Conservation (phyloP, 768 basidiomycete genomes). For the Collybiopsis confluens region DNA sequence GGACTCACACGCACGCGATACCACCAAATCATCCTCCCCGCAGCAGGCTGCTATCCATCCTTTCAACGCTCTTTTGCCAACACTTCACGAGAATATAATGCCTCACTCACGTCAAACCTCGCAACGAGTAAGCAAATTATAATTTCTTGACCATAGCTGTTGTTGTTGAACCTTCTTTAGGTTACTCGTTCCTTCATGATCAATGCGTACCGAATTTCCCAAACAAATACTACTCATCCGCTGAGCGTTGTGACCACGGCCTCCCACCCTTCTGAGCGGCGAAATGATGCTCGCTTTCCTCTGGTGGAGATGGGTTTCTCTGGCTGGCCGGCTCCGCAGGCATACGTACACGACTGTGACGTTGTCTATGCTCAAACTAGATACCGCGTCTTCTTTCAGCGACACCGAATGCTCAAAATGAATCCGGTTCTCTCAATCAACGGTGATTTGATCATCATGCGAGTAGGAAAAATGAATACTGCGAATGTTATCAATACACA, state of each 20-base stretch:
- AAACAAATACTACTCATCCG: not conserved
- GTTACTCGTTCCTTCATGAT: not conserved
- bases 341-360: not conserved
- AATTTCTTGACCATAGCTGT: not conserved
- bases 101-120: no score
- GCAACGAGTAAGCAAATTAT: no score
- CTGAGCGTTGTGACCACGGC: not conserved
- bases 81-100: no score
- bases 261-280: not conserved
- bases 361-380: not conserved
- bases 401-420: not conserved
- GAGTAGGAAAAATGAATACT: not conserved
- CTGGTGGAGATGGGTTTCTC: not conserved
- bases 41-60: no score
- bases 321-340: not conserved
- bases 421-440: not conserved
- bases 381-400: not conserved
- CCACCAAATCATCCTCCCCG: no score
- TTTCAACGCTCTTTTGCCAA: no score
- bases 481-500: not conserved
- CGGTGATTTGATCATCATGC: not conserved
- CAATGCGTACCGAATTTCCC: not conserved
- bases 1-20: no score
- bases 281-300: not conserved
- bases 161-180: not conserved